Evolutionary conservation across 2,329 filamentous ascomycete genomes (phyloP).

Genomic region (Xylaria sp.): DNA sequence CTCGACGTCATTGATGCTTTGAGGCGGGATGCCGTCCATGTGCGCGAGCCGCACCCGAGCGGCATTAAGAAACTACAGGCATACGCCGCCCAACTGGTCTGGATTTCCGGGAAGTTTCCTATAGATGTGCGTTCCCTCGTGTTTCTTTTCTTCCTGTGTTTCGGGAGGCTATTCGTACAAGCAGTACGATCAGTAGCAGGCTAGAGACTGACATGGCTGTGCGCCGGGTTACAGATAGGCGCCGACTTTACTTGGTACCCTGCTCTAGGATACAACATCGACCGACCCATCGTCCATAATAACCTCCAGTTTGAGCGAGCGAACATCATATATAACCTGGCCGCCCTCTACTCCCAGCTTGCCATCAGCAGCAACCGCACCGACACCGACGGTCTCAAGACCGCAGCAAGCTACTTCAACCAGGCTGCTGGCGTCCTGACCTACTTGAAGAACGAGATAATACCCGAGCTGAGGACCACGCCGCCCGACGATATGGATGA

Average conservation of each 20-base stretch:
- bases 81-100: constrained; percentile 92
- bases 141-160: neutral
- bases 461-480: constrained; percentile 84
- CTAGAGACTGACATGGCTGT: constrained; percentile 1
- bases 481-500: constrained; percentile 97
- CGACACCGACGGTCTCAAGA: constrained; percentile 84
- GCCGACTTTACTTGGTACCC: constrained; percentile 98
- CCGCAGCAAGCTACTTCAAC: constrained; percentile 90
- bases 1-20: constrained; percentile 84
- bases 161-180: neutral
- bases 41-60: constrained; percentile 86
- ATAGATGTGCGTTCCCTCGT: constrained; percentile 74
- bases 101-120: constrained; percentile 95
- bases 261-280: constrained; percentile 87
- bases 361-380: constrained; percentile 82
- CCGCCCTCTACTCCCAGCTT: constrained; percentile 91
- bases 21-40: constrained; percentile 86
- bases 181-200: neutral
- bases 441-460: constrained; percentile 78
- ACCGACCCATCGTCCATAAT: constrained; percentile 74
- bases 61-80: constrained; percentile 88
- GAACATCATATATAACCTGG: constrained; percentile 93
- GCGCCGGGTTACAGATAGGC: constrained; percentile 71
- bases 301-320: constrained; percentile 85
- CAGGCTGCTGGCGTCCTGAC: constrained; percentile 84